Base-by-base conservation (phyloP, 352 stramenopile genomes). In the Pythium scleroteichum region DNA sequence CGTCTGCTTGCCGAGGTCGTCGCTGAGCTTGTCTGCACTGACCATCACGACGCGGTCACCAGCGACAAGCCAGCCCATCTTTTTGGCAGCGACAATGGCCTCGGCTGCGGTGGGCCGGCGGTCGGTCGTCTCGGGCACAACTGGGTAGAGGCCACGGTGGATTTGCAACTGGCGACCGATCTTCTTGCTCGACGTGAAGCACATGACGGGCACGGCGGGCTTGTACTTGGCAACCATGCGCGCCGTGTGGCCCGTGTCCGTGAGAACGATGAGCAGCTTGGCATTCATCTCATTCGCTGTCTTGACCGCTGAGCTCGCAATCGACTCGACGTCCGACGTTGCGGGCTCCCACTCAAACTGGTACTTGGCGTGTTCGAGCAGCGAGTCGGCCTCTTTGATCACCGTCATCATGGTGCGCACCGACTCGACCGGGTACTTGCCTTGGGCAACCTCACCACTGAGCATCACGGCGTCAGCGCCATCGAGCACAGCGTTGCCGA, bases 401-500 rank as follows among this genome's bases (percentile, higher is more conserved):
- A 98, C 88, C 47, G 95, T 94, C 71, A 97, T 98, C 94, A 98
- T 98, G 14, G 90, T 96, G 51, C 79, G 71, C 14, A 96, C 87
- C 17, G 80, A 90, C 60, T 96, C 84, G 42, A 94, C 70, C n/a
- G 87, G 87, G 77, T 92, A 96, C 72, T 96, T 93, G 61, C 87
- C 87, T 42, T 96, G 74, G 1, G 87, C 87, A 22, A 85, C 80
- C 65, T 96, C 85, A 5, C 85, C 87, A 53, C 82, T 93, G 54
- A 96, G 81, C 87, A 96, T 96, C 44, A 96, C 87, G 53, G 80
- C 87, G 57, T 96, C 87, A 4, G 87, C 84, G 29, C 87, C 87
- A 53, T 96, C 87, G 29, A 96, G 60, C 42, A 96, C 87, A 29
- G 87, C 87, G 59, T 96, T 96, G 23, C 90, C 93, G 35, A 96